Evolutionary conservation across 176 grass and related monocot species (phyloP).

Genomic region (Musa beccarii): DNA sequence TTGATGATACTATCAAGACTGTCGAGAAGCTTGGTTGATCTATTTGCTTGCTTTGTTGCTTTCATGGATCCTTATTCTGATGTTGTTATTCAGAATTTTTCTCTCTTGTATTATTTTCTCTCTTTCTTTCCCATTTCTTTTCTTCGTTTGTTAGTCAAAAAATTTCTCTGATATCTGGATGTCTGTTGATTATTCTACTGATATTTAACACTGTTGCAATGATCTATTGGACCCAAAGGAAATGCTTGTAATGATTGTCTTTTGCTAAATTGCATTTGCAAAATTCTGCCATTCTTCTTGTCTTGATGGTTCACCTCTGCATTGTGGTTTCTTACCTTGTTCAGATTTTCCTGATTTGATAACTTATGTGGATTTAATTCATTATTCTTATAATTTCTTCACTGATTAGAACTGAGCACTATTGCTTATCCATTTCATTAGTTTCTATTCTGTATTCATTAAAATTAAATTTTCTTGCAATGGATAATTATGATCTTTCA

Average conservation of each 20-base stretch:
- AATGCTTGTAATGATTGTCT: not conserved
- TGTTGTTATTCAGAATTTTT: not conserved
- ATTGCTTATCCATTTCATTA: not conserved
- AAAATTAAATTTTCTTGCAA: too few species aligned
- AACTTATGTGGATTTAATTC: not conserved
- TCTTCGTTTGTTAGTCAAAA: not conserved
- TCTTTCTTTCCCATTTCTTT: not conserved
- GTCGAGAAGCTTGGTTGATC: not conserved
- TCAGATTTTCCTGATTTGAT: not conserved
- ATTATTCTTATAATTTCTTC: not conserved
- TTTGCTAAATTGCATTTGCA: not conserved
- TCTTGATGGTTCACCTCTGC: not conserved
- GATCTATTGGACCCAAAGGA: not conserved
- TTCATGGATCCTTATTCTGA: not conserved
- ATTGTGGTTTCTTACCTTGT: not conserved
- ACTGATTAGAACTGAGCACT: not conserved
- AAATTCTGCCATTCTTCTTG: not conserved
- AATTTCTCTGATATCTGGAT: not conserved
- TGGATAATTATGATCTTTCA: too few species aligned
- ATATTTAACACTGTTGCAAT: not conserved
- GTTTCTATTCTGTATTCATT: too few species aligned
- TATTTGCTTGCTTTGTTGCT: not conserved
- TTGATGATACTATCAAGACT: not conserved
- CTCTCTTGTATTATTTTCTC: not conserved
- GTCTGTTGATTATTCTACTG: not conserved